Conservation (phyloP, 345 rosid genomes). For the Erodium maritimum region DNA sequence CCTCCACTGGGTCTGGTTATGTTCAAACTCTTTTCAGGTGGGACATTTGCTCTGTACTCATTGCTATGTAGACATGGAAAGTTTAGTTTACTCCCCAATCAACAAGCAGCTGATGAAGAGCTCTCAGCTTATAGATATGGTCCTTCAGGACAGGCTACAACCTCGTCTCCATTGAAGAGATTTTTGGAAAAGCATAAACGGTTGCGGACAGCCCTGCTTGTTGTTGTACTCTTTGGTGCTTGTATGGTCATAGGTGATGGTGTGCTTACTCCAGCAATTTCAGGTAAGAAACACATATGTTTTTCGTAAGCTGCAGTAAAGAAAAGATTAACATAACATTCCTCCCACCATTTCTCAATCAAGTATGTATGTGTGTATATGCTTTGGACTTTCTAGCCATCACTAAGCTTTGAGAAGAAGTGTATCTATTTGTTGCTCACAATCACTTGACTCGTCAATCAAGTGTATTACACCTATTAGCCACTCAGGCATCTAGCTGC, state of each 20-base stretch:
- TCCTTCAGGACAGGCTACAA: conserved; percentile 25
- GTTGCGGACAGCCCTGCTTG: conserved; percentile 54
- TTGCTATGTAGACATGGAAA: conserved; percentile 83
- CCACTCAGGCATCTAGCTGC: too few relatives aligned
- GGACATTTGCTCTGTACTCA: conserved; percentile 83
- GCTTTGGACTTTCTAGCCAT: too few relatives aligned
- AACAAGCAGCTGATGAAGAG: conserved; percentile 96
- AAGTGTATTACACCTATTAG: too few relatives aligned
- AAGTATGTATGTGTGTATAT: too few relatives aligned
- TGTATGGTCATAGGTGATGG: conserved; percentile 92
- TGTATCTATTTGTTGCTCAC: too few relatives aligned
- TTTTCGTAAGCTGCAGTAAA: too few relatives aligned
- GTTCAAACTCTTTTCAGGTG: conserved; percentile 41
- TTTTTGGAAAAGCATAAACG: conserved; percentile 70
- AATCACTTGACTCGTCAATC: too few relatives aligned
- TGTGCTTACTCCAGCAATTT: conserved; percentile 78
- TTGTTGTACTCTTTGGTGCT: conserved; percentile 72
- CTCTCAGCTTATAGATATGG: conserved; percentile 70
- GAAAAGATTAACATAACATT: too few relatives aligned
- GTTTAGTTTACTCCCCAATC: conserved; percentile 83
- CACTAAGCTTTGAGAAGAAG: too few relatives aligned
- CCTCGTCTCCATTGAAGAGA: conserved; percentile 48
- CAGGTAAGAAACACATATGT: conserved; percentile 41
- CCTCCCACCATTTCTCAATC: too few relatives aligned
- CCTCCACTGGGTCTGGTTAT: conserved; percentile 4